These are phyloP conservation scores for Phoenix roebelenii DNA, from an alignment of 176 grass and related monocot species.

Conservation along the genomic window DNA sequence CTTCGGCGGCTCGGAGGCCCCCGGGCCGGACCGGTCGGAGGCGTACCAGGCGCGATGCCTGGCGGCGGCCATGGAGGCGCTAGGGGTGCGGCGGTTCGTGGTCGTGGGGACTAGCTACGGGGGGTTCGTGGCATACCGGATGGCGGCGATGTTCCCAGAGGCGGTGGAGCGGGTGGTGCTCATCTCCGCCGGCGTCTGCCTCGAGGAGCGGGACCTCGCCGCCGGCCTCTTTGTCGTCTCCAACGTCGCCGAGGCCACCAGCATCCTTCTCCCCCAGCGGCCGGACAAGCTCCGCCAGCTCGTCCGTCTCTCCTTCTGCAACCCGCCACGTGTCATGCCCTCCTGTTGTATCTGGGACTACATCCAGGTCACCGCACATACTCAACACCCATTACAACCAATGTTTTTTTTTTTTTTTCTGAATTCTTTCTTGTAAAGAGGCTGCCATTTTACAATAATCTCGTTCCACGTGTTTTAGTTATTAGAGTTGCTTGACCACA, in stretches of 20 bases:
- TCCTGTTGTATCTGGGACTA: conserved; percentile 89
- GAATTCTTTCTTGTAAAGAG: too few relatives aligned
- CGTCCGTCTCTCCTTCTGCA: conserved; percentile 65
- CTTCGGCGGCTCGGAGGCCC: conserved; percentile 55
- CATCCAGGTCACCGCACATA: conserved; percentile 37
- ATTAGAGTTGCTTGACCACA: too few relatives aligned
- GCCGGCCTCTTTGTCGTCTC: conserved; percentile 64
- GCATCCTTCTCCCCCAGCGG: conserved; percentile 55
- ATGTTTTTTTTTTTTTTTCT: too few relatives aligned
- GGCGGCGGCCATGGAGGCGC: conserved; percentile 46
- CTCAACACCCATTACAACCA: too few relatives aligned
- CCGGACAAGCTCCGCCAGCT: conserved; percentile 70
- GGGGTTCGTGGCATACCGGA: conserved; percentile 67
- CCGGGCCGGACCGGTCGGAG: conserved; percentile 59
- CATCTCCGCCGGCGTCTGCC: conserved; percentile 72
- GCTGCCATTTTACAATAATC: too few relatives aligned
- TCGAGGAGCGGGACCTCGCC: conserved; percentile 73
- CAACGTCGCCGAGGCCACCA: conserved; percentile 37
- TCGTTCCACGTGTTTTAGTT: too few relatives aligned
- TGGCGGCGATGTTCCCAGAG: conserved; percentile 57
- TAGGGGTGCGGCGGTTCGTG: conserved; percentile 38
- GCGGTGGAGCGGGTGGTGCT: conserved; percentile 40
- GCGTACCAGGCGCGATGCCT: conserved; percentile 61
- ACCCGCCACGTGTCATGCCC: conserved; percentile 65
- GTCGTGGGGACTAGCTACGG: conserved; percentile 80